Evolutionary conservation across 2,329 filamentous ascomycete species (phyloP).

Genomic region (Talaromyces pinophilus): DNA sequence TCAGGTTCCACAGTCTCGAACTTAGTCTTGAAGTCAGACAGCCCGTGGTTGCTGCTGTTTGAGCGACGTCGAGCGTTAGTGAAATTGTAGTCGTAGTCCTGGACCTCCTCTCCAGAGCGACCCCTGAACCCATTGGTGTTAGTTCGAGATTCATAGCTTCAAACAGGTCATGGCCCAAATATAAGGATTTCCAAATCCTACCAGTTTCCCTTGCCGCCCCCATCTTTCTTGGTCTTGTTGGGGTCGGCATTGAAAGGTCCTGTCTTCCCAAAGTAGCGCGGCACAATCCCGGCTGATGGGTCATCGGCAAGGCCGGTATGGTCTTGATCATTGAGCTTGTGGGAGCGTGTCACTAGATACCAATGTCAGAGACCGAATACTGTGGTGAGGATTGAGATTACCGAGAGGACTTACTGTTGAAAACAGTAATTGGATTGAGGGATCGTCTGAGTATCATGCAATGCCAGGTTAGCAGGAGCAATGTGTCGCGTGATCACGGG

Average conservation of each 20-base stretch:
- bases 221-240: slow-evolving; percentile 96
- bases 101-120: slow-evolving; percentile 75
- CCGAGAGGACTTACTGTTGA: neutral
- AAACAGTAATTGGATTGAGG: neutral
- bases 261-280: slow-evolving; percentile 89
- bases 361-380: neutral
- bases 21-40: slow-evolving; percentile 89
- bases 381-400: neutral
- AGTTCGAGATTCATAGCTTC: neutral
- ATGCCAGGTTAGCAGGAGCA: neutral
- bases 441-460: neutral
- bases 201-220: slow-evolving; percentile 92
- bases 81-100: slow-evolving; percentile 81
- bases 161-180: neutral
- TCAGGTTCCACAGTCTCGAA: slow-evolving; percentile 89
- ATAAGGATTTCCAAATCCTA: slow-evolving; percentile 49
- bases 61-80: slow-evolving; percentile 85
- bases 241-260: slow-evolving; percentile 80
- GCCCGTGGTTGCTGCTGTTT: slow-evolving; percentile 77
- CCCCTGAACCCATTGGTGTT: slow-evolving; percentile 62
- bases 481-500: slow-evolving; percentile 8
- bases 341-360: slow-evolving; percentile 85
- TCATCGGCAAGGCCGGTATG: slow-evolving; percentile 78
- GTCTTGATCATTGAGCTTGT: slow-evolving; percentile 94
- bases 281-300: slow-evolving; percentile 69